phyloP scores from a whole-genome alignment of 257 asterid species.

The Striga asiatica region DNA sequence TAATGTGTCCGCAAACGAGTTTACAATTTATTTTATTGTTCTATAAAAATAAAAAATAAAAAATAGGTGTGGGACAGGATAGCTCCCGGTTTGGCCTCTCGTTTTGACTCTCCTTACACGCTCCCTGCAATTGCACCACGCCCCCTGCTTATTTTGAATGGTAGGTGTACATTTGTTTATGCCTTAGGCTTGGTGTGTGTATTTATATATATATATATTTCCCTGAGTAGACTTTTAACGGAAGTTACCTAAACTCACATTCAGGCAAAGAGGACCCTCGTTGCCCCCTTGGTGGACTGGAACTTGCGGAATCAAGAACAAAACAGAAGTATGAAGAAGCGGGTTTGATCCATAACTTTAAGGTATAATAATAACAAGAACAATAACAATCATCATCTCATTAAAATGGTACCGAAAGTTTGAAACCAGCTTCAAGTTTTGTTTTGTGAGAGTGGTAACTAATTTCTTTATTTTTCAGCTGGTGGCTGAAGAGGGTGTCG shows the following conservation, averaged over 20 bases:
- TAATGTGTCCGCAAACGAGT: neutral
- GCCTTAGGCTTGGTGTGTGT: neutral
- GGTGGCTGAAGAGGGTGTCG: slow-evolving; percentile 53
- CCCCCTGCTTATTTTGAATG: slow-evolving; percentile 72
- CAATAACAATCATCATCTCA: too few species aligned
- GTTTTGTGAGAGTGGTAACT: too few species aligned
- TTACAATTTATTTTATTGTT: neutral
- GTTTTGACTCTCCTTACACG: slow-evolving; percentile 65
- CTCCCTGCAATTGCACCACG: slow-evolving; percentile 67
- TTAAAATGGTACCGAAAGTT: too few species aligned
- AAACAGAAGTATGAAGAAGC: slow-evolving; percentile 24
- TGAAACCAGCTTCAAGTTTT: too few species aligned
- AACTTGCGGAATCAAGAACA: slow-evolving; percentile 43
- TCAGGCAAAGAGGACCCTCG: slow-evolving; percentile 73
- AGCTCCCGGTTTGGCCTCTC: slow-evolving; percentile 76
- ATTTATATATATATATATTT: neutral
- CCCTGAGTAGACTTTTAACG: neutral
- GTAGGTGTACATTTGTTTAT: slow-evolving; percentile 21
- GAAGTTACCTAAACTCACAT: slow-evolving; percentile 2
- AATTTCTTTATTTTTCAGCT: slow-evolving; percentile 29
- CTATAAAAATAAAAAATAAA: too few species aligned
- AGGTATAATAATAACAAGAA: too few species aligned
- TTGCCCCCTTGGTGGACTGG: slow-evolving; percentile 57
- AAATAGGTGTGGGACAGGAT: slow-evolving; percentile 85
- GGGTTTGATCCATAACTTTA: slow-evolving; percentile 22